Evolutionary conservation across 75 land plant species (phyloP), one percentile per base, ranked within the genome.

Genomic region (Cunninghamia lanceolata): DNA sequence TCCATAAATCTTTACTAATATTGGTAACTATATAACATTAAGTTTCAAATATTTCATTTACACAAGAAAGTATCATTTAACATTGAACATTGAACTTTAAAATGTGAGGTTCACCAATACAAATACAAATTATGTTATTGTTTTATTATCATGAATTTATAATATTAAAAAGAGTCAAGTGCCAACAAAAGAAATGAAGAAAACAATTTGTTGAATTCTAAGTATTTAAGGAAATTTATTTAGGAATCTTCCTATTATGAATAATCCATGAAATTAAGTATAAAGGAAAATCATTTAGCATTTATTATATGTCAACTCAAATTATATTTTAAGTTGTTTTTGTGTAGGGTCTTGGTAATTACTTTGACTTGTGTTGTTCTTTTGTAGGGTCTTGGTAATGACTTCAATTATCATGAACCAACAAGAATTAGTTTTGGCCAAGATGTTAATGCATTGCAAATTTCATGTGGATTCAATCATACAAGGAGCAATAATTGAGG

Each of bases 391-490:
- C 95, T 96, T 82, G 99, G 96, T 35, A 87, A 88, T 84, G 99
- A 97, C 85, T 82, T 95, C 76, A 97, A 97, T 83, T 93, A 87
- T 85, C 85, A 76, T 9, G 91, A 90, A 79, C 99, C 97, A 3
- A 85, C 59, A 9, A 86, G 59, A 80, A 87, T 97, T 9, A 74
- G 88, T n/a, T 77, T 94, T 84, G 87, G 91, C 4, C 42, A 82
- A 38, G 84, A 85, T 82, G 82, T 91, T 56, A 92, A 83, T 68
- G 98, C 92, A 80, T 73, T 97, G 28, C 92, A 93, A 56, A 86
- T 97, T 39, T 95, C 99, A 0, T 97, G 99, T 84, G 97, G 99
- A n/a, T 97, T 97, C 88, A 97, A 97, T 86, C 99, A 97, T 86
- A 96, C 97, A 2, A 97, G n/a, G 93, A 68, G 99, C 92, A 79